Conservation (phyloP, 1,284 basidiomycete species). For the Inonotus hispidus region DNA sequence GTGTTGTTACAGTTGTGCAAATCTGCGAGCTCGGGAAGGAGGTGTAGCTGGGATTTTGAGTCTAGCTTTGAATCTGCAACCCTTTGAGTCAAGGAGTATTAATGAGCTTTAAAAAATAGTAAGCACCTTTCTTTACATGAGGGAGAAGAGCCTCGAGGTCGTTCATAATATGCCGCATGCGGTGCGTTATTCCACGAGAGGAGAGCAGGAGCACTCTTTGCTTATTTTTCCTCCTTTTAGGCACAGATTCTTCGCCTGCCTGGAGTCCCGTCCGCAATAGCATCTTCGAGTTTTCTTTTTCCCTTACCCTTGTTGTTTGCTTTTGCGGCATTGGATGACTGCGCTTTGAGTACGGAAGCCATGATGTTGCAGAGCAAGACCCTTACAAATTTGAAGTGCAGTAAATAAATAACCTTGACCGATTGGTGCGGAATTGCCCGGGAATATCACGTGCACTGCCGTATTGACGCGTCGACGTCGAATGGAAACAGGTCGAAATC, state of each 20-base stretch:
- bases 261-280: constrained; percentile 43
- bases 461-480: not conserved
- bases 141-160: constrained; percentile 90
- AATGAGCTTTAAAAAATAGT: not conserved
- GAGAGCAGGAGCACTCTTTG: constrained; percentile 88
- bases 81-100: not conserved
- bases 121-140: constrained; percentile 92
- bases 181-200: constrained; percentile 91
- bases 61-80: constrained; percentile 88
- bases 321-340: constrained; percentile 52
- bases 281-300: constrained; percentile 61
- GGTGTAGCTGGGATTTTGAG: constrained; percentile 91
- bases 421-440: not conserved
- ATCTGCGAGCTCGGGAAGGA: constrained; percentile 96
- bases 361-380: constrained; percentile 24
- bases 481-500: not conserved
- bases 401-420: not conserved
- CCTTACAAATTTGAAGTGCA: not conserved
- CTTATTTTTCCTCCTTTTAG: constrained; percentile 72
- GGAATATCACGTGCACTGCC: not conserved
- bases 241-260: constrained; percentile 25
- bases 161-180: constrained; percentile 97
- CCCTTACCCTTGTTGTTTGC: constrained; percentile 41
- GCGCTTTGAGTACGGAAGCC: constrained; percentile 63
- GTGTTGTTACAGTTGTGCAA: constrained; percentile 98